Conservation (phyloP, 2,329 filamentous ascomycete species). For the Capronia americana region DNA sequence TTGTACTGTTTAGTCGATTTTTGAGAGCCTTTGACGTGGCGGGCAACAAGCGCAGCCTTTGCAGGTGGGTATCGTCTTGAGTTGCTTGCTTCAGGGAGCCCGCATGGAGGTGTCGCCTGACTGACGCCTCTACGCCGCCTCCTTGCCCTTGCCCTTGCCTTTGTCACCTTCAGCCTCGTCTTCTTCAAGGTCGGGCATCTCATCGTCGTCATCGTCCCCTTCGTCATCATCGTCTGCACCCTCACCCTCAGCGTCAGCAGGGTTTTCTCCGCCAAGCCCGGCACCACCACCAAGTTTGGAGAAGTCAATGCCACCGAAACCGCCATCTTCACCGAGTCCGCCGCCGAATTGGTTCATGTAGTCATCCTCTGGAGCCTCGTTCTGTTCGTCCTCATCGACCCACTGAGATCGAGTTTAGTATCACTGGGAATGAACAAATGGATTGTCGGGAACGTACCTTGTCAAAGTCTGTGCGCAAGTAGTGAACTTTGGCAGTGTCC, state of each 20-base stretch:
- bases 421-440: not conserved
- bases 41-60: not conserved
- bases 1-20: not conserved
- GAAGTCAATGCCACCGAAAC: conserved; percentile 75
- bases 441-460: conserved; percentile 65
- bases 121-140: conserved; percentile 14
- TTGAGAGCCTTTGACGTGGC: not conserved
- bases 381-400: conserved; percentile 98
- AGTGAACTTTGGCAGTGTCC: conserved; percentile 87
- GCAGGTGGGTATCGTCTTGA: conserved; percentile 1
- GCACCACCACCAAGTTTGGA: conserved; percentile 78
- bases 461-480: conserved; percentile 98
- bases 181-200: conserved; percentile 45
- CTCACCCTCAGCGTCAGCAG: conserved; percentile 54
- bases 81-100: conserved; percentile 1
- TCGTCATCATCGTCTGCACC: conserved; percentile 70
- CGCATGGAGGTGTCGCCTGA: conserved; percentile 2
- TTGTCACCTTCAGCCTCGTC: conserved; percentile 50
- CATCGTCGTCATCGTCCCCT: conserved; percentile 48
- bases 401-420: conserved; percentile 59
- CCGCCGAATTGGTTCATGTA: conserved; percentile 60
- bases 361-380: conserved; percentile 85
- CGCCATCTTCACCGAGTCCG: conserved; percentile 58
- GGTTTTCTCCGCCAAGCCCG: conserved; percentile 47
- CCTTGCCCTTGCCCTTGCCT: conserved; percentile 43